Conservation (phyloP, 1,284 basidiomycete species). For the Mycena citricolor region DNA sequence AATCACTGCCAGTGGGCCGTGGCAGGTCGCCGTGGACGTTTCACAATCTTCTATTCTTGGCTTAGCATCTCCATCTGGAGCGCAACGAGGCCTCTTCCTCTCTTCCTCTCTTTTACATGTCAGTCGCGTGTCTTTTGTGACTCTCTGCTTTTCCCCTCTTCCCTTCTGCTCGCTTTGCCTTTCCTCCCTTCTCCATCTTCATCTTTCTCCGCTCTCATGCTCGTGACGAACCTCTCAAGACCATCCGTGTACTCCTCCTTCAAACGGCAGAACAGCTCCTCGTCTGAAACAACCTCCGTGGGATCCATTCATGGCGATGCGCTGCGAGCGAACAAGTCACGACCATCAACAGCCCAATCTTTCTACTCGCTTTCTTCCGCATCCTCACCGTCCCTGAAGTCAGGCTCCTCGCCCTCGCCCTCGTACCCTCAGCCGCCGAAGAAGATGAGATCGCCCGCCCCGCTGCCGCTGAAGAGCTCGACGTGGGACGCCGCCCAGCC, state of each 20-base stretch:
- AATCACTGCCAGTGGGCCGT: too few relatives aligned
- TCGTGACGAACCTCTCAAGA: background rate
- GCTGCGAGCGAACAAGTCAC: slow-evolving; percentile 7
- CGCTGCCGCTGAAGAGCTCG: slow-evolving; percentile 1
- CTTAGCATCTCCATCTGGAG: slow-evolving; percentile 1
- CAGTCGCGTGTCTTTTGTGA: background rate
- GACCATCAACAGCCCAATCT: slow-evolving; percentile 12
- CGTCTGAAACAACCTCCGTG: slow-evolving; percentile 9
- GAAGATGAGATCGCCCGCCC: slow-evolving; percentile 6
- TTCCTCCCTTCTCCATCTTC: background rate
- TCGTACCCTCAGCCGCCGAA: too few relatives aligned
- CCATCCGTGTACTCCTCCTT: slow-evolving; percentile 2
- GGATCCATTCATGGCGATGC: slow-evolving; percentile 10
- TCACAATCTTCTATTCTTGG: slow-evolving; percentile 10
- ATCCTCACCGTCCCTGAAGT: slow-evolving; percentile 10
- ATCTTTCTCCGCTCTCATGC: background rate
- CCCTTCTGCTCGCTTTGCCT: background rate
- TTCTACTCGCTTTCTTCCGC: slow-evolving; percentile 13
- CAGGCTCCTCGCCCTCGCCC: slow-evolving; percentile 13
- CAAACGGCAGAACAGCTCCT: slow-evolving; percentile 8
- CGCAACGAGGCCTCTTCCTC: slow-evolving; percentile 1
- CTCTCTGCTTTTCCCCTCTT: background rate
- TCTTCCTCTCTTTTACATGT: background rate
- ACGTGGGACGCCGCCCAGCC: slow-evolving; percentile 5
- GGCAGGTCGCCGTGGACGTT: too few relatives aligned